A percentile compares a stretch with the other conserved stretches of the same genome.
Conservation (phyloP, 176 grass and related monocot genomes). For the Oryza glaberrima region DNA sequence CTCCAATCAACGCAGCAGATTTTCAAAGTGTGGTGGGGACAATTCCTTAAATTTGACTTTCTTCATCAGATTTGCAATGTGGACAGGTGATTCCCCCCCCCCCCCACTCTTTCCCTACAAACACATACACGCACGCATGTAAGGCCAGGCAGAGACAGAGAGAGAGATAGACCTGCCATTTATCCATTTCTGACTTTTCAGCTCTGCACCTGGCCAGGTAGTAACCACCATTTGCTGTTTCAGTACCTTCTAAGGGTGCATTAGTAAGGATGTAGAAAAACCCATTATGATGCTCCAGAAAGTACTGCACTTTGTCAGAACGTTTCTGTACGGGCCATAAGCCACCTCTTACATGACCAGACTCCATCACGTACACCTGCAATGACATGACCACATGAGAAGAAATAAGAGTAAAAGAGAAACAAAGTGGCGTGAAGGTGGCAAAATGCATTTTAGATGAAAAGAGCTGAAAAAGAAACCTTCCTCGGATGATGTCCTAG, state of each 20-base stretch:
- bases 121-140: neutral
- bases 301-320: conserved; percentile 79
- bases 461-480: conserved; percentile 55
- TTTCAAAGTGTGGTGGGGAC: neutral
- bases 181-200: conserved; percentile 68
- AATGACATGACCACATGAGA: conserved; percentile 45
- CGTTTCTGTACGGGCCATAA: conserved; percentile 76
- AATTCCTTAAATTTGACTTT: neutral
- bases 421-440: conserved; percentile 7
- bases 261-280: conserved; percentile 99
- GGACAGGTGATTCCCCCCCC: neutral
- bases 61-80: neutral
- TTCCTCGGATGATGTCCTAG: conserved; percentile 97
- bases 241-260: conserved; percentile 48
- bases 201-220: conserved; percentile 79
- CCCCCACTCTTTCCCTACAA: neutral
- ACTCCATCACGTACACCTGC: conserved; percentile 91
- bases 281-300: conserved; percentile 94
- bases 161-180: conserved; percentile 73
- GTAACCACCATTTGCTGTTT: conserved; percentile 62
- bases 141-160: neutral
- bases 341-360: conserved; percentile 59
- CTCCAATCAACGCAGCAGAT: neutral
- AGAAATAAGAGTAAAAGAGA: conserved; percentile 38
- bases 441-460: conserved; percentile 9